Evolutionary conservation across 805 yeast species (phyloP), one percentile per base, ranked within the genome.

Genomic region (Saccharomycopsis javanensis): DNA sequence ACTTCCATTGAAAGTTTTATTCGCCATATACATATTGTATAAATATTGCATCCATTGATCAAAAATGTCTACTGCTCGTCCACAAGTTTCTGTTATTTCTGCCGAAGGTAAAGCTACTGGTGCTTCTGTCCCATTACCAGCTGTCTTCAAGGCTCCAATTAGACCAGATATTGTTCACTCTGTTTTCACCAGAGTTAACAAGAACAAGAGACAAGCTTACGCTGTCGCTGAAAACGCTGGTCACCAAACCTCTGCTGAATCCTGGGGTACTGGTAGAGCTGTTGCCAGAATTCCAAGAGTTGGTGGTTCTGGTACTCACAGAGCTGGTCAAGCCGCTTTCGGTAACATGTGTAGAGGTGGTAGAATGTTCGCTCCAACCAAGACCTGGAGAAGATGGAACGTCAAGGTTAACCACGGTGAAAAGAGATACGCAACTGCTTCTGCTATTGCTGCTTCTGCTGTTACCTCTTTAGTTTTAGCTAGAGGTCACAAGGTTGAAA

Each of bases 291-390:
- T 94, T 78, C 99, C 99, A 83, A 91, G 99, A 86, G 98, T 94
- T 76, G 97, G 97, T 81, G 99, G 99, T 83, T 91, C 96, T 77
- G 99, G 99, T 88, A 94, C 99, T 77, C 97, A 90, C 95, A 91
- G 99, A 82, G 82, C 98, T 67, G 99, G 99, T 79, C 99, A 94
- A 81, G 99, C 90, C 79, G 99, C 99, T 76, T 94, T 94, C 85
- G 99, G 99, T 86, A 94, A 94, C 94, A 94, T 94, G 99, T 94
- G 99, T 85, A 92, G 99, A 81, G 97, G 97, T 79, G 99, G 99
- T 83, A 96, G 99, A 81, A 94, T 94, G 98, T 94, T 94, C 75
- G 97, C 99, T 79, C 99, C 99, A 78, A 94, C 99, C 79, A 94
- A 94, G 86, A 91, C 96, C 79, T 94, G 99, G 99, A 90, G 99